Percentiles rank a stretch among this genome's conserved stretches.
phyloP scores from a whole-genome alignment of 1,284 basidiomycete species.

The Mycena citricolor region DNA sequence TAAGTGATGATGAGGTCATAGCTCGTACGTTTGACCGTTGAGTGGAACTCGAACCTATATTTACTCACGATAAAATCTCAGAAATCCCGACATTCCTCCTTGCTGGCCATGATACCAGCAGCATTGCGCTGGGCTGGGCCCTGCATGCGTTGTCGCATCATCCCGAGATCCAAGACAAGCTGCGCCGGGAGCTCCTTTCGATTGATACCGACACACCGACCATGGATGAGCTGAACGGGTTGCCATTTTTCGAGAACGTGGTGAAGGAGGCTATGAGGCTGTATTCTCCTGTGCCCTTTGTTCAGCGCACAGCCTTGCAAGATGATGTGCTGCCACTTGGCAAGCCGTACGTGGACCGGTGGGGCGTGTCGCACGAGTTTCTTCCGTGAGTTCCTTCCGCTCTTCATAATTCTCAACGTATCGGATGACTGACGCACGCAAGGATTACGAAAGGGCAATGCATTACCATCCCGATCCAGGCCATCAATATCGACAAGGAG shows the following conservation, averaged over 20 bases:
- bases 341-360: constrained; percentile 2
- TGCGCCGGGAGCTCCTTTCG: constrained; percentile 64
- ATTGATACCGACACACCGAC: constrained; percentile 50
- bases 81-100: constrained; percentile 8
- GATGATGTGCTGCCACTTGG: constrained; percentile 5
- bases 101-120: constrained; percentile 47
- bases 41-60: no score
- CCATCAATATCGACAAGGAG: not conserved
- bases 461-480: not conserved
- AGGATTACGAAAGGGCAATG: not conserved
- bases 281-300: constrained; percentile 57
- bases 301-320: constrained; percentile 28
- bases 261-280: constrained; percentile 69
- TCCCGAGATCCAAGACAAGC: constrained; percentile 57
- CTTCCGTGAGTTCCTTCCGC: not conserved
- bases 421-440: no score
- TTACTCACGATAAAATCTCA: not conserved
- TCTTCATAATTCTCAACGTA: not conserved
- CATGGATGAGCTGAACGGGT: constrained; percentile 60
- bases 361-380: not conserved
- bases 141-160: constrained; percentile 60
- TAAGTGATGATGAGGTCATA: constrained; percentile 73
- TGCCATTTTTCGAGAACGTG: constrained; percentile 65
- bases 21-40: constrained; percentile 53
- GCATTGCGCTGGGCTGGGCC: constrained; percentile 58